Percentiles rank a stretch among this genome's conserved stretches.
Evolutionary conservation across 768 basidiomycete species (phyloP).

Genomic region (Suillus subalutaceus): DNA sequence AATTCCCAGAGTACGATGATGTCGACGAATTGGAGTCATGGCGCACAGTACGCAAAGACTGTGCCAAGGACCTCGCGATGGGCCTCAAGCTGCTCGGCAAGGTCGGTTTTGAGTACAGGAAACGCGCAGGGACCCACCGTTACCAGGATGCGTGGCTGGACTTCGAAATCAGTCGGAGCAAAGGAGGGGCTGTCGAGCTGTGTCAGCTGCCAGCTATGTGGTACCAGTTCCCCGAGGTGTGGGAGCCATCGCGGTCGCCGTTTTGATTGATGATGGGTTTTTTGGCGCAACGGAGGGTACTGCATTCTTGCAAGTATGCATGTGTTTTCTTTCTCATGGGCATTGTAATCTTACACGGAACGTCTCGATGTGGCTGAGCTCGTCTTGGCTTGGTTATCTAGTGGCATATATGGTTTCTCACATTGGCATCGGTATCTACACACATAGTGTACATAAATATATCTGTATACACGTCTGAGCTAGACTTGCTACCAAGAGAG

Average conservation of each 20-base stretch:
- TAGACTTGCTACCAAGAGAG: background rate
- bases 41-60: constrained; percentile 31
- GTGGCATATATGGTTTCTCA: constrained; percentile 2
- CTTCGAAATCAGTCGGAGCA: constrained; percentile 26
- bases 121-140: constrained; percentile 37
- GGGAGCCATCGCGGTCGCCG: constrained; percentile 28
- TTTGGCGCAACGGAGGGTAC: background rate
- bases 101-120: constrained; percentile 40
- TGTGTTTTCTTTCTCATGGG: constrained; percentile 6
- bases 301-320: background rate
- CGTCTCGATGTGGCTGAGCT: background rate
- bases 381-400: constrained; percentile 1
- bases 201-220: constrained; percentile 30
- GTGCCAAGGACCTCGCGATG: constrained; percentile 32
- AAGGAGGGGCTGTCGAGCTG: constrained; percentile 19
- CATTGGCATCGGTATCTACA: constrained; percentile 7
- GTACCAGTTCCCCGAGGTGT: constrained; percentile 40
- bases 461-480: constrained; percentile 5
- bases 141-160: constrained; percentile 41
- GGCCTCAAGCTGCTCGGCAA: constrained; percentile 34
- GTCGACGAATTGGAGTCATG: constrained; percentile 35
- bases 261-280: constrained; percentile 20
- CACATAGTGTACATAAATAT: constrained; percentile 11
- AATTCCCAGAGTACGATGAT: constrained; percentile 38
- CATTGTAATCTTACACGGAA: background rate